These are phyloP conservation scores for Apiospora arundinis DNA, from an alignment of 2,329 filamentous ascomycete genomes.

Conservation along the genomic window DNA sequence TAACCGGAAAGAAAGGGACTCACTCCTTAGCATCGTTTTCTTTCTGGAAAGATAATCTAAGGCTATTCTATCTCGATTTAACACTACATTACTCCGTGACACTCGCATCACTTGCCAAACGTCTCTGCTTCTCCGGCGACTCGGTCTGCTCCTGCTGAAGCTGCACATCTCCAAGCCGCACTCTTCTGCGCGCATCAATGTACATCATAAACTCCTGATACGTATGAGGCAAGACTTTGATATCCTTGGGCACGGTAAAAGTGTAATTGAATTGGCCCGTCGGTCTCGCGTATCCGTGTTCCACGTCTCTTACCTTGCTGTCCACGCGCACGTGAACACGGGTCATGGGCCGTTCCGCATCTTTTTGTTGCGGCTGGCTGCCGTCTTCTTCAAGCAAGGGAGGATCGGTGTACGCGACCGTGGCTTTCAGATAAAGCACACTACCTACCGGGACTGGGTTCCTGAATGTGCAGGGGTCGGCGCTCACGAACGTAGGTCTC, in stretches of 20 bases:
- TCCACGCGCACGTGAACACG: constrained; percentile 75
- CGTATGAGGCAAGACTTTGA: constrained; percentile 44
- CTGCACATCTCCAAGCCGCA: constrained; percentile 41
- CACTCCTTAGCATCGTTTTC: background rate
- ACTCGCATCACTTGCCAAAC: constrained; percentile 29
- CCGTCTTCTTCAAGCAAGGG: constrained; percentile 52
- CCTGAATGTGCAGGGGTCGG: constrained; percentile 77
- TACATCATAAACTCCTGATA: constrained; percentile 45
- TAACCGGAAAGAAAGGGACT: background rate
- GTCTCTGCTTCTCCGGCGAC: constrained; percentile 26
- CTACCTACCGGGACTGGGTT: constrained; percentile 78
- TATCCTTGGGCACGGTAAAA: constrained; percentile 45
- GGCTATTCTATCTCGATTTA: background rate
- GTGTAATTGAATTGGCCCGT: constrained; percentile 82
- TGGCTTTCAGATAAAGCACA: constrained; percentile 76
- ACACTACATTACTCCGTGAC: constrained; percentile 31
- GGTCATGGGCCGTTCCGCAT: constrained; percentile 39
- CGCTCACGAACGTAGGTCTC: constrained; percentile 72
- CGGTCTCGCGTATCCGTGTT: constrained; percentile 64
- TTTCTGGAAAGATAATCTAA: background rate
- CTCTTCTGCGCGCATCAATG: constrained; percentile 49
- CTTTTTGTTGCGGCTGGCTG: constrained; percentile 46
- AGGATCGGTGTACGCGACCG: constrained; percentile 74
- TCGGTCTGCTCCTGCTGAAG: constrained; percentile 32
- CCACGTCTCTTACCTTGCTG: constrained; percentile 74